Base-by-base conservation (phyloP, 805 yeast species). In the Candida awuae region DNA sequence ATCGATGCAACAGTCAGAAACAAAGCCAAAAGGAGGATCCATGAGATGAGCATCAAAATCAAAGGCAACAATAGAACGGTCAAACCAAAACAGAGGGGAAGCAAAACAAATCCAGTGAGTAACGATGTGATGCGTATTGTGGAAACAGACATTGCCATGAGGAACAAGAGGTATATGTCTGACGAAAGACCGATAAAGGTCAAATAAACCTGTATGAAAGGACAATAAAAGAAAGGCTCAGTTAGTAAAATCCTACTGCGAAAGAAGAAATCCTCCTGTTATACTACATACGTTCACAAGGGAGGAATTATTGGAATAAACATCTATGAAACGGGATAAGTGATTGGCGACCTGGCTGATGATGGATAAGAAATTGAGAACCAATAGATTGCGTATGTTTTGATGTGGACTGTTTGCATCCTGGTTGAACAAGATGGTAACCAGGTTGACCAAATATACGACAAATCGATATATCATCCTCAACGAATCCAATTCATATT, bases 21-120 rank as follows among this genome's bases (percentile, higher is more conserved):
- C 8, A 39, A 29, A 10, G 18, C 16, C 4, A 21, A 17, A 5
- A 31, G 6, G 6, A 39, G n/a, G 3, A 35, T 30, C 10, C 25
- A 12, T 14, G 31, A 16, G 17, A 43, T 16, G 7, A 36, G 6
- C 51, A 23, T 14, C 9, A 39, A 8, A 13, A 46, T 33, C 15
- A 39, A 17, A 10, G 47, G 45, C 9, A 31, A 22, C n/a, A 18
- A 29, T 8, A 41, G 12, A n/a, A 33, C 5, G 1, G 42, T 3
- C 55, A 78, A 78, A 47, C 49, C 16, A 4, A 47, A 31, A 7
- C 43, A n/a, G 2, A 51, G n/a, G 2, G 46, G 26, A 3, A 54
- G 32, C 10, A 51, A 23, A 9, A 40, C 20, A 23, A 56, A 36
- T 18, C 47, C 42, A 7, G 47, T 28, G 9, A 49, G 12, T 18